phyloP scores from a whole-genome alignment of 139 green algal species.

The Tetraselmis chui region DNA sequence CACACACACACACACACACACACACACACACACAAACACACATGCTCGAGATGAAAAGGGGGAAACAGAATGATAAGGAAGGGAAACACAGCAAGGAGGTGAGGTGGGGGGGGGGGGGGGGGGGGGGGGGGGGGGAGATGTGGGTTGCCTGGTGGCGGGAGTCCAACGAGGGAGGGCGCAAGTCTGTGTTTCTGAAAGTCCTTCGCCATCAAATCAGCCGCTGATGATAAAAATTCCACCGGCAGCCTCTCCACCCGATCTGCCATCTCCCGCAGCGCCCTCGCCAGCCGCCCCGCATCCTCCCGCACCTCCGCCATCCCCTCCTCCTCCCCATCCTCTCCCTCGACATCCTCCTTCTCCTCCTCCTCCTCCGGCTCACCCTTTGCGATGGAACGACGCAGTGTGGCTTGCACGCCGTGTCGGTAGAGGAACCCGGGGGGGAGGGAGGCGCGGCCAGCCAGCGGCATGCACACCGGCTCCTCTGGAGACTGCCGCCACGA shows the following conservation, averaged over 20 bases:
- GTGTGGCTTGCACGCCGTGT: slow-evolving; percentile 4
- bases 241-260: slow-evolving; percentile 29
- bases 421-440: slow-evolving; percentile 29
- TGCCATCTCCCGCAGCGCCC: slow-evolving; percentile 41
- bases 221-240: slow-evolving; percentile 14
- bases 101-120: too few species aligned
- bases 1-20: too few species aligned
- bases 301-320: neutral
- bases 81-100: too few species aligned
- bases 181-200: slow-evolving; percentile 37
- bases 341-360: neutral
- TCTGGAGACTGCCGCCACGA: neutral
- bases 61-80: too few species aligned
- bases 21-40: too few species aligned
- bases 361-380: neutral
- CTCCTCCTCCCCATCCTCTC: neutral
- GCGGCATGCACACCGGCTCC: slow-evolving; percentile 22
- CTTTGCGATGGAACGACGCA: neutral
- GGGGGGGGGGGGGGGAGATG: too few species aligned
- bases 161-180: slow-evolving; percentile 4
- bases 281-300: neutral
- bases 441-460: slow-evolving; percentile 30
- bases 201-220: slow-evolving; percentile 15
- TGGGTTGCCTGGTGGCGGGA: neutral
- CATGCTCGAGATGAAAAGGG: too few species aligned